These are phyloP conservation scores for Lineolata rhizophorae DNA, from an alignment of 495 filamentous ascomycete genomes.

Conservation along the genomic window DNA sequence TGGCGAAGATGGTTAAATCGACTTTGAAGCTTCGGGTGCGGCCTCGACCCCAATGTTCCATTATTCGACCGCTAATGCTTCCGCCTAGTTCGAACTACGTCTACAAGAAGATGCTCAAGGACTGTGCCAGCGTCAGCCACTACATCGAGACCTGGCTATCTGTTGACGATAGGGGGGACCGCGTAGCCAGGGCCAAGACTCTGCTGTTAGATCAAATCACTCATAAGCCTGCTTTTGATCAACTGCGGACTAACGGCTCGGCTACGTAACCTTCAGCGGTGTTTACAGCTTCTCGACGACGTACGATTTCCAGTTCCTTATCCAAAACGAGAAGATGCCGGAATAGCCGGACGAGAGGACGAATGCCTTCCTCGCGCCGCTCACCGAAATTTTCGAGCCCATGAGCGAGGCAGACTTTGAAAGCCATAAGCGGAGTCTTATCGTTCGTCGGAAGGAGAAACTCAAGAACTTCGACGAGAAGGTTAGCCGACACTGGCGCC, in stretches of 20 bases:
- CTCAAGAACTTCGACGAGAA: constrained; percentile 83
- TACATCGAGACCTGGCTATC: constrained; percentile 85
- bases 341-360: constrained; percentile 72
- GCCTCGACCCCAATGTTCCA: constrained; percentile 58
- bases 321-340: constrained; percentile 77
- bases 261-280: constrained; percentile 85
- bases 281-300: constrained; percentile 43
- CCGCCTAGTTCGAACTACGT: constrained; percentile 62
- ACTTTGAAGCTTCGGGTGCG: constrained; percentile 56
- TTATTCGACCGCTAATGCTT: constrained; percentile 54
- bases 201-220: constrained; percentile 77
- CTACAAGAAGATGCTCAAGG: constrained; percentile 58
- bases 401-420: constrained; percentile 86
- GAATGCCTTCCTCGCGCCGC: constrained; percentile 53
- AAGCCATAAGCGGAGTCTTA: constrained; percentile 69
- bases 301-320: constrained; percentile 70
- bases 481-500: constrained; percentile 57
- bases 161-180: constrained; percentile 50
- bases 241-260: constrained; percentile 85
- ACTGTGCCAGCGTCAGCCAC: constrained; percentile 86
- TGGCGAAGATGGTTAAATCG: constrained; percentile 63
- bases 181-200: constrained; percentile 45
- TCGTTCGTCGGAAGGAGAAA: constrained; percentile 76
- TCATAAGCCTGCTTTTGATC: constrained; percentile 84
- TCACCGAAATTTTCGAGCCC: constrained; percentile 37